Base-by-base conservation (phyloP, 257 asterid genomes). In the Plectranthus barbatus region DNA sequence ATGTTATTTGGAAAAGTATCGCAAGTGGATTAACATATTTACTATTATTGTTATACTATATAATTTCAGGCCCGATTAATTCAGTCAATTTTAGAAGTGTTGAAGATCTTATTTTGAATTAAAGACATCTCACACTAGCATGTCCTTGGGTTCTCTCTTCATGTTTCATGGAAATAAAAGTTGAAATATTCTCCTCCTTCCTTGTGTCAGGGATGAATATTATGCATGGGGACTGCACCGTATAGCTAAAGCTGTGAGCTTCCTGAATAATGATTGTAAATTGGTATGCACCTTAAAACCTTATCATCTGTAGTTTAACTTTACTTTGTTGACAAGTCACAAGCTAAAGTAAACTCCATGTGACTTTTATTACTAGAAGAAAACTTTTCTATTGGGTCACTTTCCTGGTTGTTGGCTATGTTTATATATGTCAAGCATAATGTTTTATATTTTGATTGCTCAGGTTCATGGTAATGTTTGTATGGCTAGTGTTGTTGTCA, bases 401-500 rank as follows among this genome's bases (percentile, higher is more conserved):
- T 41, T 45, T 60, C 69, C 26, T n/a, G 64, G 50, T 15, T 64
- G 50, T 69, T 65, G 45, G 71, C 56, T 4, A 12, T 48, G 4
- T 7, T 18, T 24, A 42, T 58, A 23, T 46, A 15, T 50, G 39
- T 23, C 14, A 19, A 58, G 50, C 60, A 31, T 59, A 46, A 66
- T 53, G 24, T 72, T 42, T 67, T 47, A 19, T 48, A 12, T 68
- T 57, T 62, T 73, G 72, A 74, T 76, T 59, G 56, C 46, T 75
- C 91, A 92, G 99, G 95, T 93, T 68, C 99, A 93, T 82, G 96
- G 97, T 62, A 93, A 93, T 82, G 99, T 93, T 78, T 93, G 91
- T 65, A 76, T 82, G 88, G 85, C 96, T 76, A 93, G 97, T 78
- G 97, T 93, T 78, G 97, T 93, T 59, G 99, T 90, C 66, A 93